phyloP scores from a whole-genome alignment of 108 stramenopile genomes.

The Nitzschia sp. region DNA sequence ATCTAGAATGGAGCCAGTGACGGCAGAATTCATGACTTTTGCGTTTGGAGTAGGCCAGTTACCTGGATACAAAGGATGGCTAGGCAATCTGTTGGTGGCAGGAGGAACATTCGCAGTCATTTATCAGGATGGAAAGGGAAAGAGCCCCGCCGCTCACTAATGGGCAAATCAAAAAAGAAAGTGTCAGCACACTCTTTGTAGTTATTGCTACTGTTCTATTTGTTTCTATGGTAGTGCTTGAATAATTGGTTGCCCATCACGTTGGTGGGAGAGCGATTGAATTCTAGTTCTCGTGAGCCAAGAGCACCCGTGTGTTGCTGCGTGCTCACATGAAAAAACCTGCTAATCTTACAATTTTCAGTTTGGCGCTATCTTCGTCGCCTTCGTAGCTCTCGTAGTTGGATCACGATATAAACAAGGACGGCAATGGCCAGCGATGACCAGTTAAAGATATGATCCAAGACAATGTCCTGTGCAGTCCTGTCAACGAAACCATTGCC shows the following conservation, averaged over 20 bases:
- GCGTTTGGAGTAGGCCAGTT: constrained; percentile 31
- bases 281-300: too few relatives aligned
- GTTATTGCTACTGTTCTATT: too few relatives aligned
- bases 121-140: constrained; percentile 14
- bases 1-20: constrained; percentile 50
- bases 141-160: neutral
- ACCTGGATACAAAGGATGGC: constrained; percentile 42
- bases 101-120: constrained; percentile 48
- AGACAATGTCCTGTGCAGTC: constrained; percentile 15
- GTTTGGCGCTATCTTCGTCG: neutral
- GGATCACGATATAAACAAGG: constrained; percentile 13
- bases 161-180: too few relatives aligned
- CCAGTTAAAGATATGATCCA: constrained; percentile 25
- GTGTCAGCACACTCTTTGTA: too few relatives aligned
- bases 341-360: too few relatives aligned
- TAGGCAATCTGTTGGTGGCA: constrained; percentile 42
- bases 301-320: too few relatives aligned
- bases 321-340: too few relatives aligned
- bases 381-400: neutral
- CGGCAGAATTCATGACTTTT: constrained; percentile 32
- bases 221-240: too few relatives aligned
- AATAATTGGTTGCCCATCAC: too few relatives aligned
- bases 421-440: constrained; percentile 17
- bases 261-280: too few relatives aligned
- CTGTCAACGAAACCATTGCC: constrained; percentile 1